Conservation (phyloP, 164 flowering plant species). For the Annona cherimola region DNA sequence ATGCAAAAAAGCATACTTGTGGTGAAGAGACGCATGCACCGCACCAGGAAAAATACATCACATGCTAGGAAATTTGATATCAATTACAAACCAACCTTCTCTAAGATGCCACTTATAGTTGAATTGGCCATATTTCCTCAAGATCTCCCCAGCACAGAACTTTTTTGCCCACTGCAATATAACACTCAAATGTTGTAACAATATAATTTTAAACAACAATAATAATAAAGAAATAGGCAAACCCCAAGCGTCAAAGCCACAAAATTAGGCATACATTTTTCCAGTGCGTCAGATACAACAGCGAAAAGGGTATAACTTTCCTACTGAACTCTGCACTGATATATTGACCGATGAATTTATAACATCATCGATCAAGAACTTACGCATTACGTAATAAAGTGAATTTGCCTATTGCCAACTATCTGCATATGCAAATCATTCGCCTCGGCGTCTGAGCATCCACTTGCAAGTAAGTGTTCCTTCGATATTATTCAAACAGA, state of each 20-base stretch:
- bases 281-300: not conserved
- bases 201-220: not conserved
- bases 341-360: not conserved
- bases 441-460: too few species aligned
- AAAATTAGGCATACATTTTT: not conserved
- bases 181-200: too few species aligned
- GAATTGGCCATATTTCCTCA: conserved; percentile 10
- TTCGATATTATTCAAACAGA: too few species aligned
- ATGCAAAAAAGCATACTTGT: not conserved
- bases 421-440: too few species aligned
- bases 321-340: not conserved
- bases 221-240: not conserved
- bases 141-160: not conserved
- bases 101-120: conserved; percentile 9
- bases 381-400: not conserved
- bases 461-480: too few species aligned
- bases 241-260: not conserved
- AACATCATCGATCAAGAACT: not conserved
- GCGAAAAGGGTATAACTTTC: not conserved
- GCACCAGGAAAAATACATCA: not conserved
- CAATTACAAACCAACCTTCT: conserved; percentile 8
- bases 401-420: too few species aligned
- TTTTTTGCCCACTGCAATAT: not conserved
- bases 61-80: not conserved
- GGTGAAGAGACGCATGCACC: not conserved